These are phyloP conservation scores for Nakazawaea wickerhamii DNA, from an alignment of 805 yeast species.

Conservation along the genomic window DNA sequence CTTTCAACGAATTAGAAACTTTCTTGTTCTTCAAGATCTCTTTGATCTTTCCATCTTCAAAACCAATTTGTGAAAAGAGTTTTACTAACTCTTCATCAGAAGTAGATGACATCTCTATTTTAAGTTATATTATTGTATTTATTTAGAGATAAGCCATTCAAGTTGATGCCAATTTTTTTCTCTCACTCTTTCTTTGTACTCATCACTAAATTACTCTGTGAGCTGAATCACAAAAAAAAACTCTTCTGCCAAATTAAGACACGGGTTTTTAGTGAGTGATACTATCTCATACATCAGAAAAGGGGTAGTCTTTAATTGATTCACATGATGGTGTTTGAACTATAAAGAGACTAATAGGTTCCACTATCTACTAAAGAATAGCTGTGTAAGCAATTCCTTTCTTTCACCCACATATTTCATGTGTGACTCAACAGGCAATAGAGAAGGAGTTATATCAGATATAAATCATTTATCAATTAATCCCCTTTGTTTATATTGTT, in stretches of 20 bases:
- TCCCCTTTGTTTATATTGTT: too few relatives aligned
- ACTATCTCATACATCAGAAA: not conserved
- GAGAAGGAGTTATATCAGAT: too few relatives aligned
- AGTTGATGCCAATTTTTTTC: not conserved
- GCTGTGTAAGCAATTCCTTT: too few relatives aligned
- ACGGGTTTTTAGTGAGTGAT: too few relatives aligned
- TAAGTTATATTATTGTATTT: too few relatives aligned
- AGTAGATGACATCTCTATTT: not conserved
- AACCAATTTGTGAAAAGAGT: conserved; percentile 48
- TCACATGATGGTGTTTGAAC: too few relatives aligned
- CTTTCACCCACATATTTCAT: too few relatives aligned
- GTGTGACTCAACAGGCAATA: too few relatives aligned
- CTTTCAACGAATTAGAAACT: conserved; percentile 64
- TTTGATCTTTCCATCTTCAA: conserved; percentile 65
- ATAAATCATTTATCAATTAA: too few relatives aligned
- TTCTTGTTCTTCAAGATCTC: conserved; percentile 85
- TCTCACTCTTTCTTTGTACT: not conserved
- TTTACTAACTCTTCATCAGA: conserved; percentile 23
- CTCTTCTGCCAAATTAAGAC: not conserved
- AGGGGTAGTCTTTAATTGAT: too few relatives aligned
- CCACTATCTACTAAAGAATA: too few relatives aligned
- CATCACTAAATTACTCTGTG: not conserved
- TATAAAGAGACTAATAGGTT: too few relatives aligned
- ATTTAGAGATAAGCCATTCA: not conserved
- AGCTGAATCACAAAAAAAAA: not conserved